Evolutionary conservation across 306 rosid species (phyloP).

Genomic region (Pterocarpus macrocarpus): DNA sequence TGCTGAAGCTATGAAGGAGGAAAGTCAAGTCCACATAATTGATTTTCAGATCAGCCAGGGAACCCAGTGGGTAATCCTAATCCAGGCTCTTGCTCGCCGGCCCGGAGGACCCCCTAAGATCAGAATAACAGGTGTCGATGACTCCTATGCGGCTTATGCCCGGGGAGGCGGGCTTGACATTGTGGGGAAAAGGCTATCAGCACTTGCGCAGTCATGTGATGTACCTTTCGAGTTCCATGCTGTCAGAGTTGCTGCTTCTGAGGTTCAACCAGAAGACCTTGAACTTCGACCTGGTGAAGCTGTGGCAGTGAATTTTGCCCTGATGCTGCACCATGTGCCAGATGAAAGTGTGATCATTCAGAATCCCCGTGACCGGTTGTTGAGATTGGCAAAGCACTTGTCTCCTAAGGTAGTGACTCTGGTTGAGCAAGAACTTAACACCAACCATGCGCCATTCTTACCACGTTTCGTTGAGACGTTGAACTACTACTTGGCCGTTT

Average conservation of each 20-base stretch:
- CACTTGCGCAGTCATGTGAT: slow-evolving; percentile 71
- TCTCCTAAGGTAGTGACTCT: slow-evolving; percentile 92
- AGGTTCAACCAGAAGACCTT: slow-evolving; percentile 74
- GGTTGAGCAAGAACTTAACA: slow-evolving; percentile 83
- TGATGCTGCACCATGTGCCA: slow-evolving; percentile 84
- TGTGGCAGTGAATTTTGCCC: slow-evolving; percentile 86
- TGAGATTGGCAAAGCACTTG: slow-evolving; percentile 75
- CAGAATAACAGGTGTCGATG: slow-evolving; percentile 81
- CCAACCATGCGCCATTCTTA: slow-evolving; percentile 71
- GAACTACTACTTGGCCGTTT: slow-evolving; percentile 68
- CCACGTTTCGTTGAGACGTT: slow-evolving; percentile 77
- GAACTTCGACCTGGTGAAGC: slow-evolving; percentile 76
- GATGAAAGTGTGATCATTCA: slow-evolving; percentile 77
- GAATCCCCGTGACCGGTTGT: slow-evolving; percentile 81
- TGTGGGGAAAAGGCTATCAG: slow-evolving; percentile 70
- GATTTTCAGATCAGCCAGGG: slow-evolving; percentile 94
- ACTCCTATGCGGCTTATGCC: slow-evolving; percentile 70
- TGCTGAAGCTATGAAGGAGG: slow-evolving; percentile 89
- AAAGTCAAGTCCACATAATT: slow-evolving; percentile 78
- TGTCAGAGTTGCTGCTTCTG: slow-evolving; percentile 60
- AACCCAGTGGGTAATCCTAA: slow-evolving; percentile 82
- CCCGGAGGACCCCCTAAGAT: slow-evolving; percentile 90
- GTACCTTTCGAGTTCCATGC: slow-evolving; percentile 92
- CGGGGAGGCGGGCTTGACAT: slow-evolving; percentile 82
- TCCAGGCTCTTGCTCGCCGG: slow-evolving; percentile 83